phyloP scores from a whole-genome alignment of 495 filamentous ascomycete genomes.

The Lophiostoma macrostomum region DNA sequence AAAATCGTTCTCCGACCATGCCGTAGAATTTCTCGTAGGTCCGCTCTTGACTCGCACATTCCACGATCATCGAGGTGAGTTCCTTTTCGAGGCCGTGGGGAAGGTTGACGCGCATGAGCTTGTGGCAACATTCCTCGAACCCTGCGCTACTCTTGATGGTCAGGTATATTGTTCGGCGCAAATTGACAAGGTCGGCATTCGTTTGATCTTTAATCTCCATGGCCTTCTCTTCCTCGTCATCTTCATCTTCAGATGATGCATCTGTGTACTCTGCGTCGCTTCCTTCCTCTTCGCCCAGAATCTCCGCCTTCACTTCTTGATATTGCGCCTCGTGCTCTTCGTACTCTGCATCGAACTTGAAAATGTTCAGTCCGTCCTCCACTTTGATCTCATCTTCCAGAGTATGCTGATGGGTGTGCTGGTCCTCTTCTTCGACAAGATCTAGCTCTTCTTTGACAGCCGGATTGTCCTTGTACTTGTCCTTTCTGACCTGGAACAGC shows the following conservation, averaged over 20 bases:
- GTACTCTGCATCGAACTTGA: conserved; percentile 89
- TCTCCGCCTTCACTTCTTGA: conserved; percentile 83
- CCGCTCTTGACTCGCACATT: conserved; percentile 90
- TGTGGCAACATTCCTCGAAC: conserved; percentile 94
- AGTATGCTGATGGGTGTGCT: conserved; percentile 81
- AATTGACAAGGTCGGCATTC: conserved; percentile 90
- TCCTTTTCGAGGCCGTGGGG: conserved; percentile 86
- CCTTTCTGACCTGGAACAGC: conserved; percentile 92
- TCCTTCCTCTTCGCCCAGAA: conserved; percentile 85
- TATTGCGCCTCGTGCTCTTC: conserved; percentile 90
- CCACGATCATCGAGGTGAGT: conserved; percentile 92
- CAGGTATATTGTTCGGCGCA: conserved; percentile 91
- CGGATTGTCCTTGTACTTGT: conserved; percentile 91
- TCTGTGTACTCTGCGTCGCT: conserved; percentile 68
- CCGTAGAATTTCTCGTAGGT: conserved; percentile 98
- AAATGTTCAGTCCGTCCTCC: conserved; percentile 85
- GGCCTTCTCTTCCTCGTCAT: conserved; percentile 65
- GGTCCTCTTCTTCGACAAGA: conserved; percentile 93
- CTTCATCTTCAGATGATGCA: conserved; percentile 75
- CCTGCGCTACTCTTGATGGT: conserved; percentile 94
- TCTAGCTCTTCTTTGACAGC: conserved; percentile 90
- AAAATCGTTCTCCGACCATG: conserved; percentile 88
- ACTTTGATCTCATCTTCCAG: conserved; percentile 74
- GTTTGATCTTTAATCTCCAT: conserved; percentile 97
- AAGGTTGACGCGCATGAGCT: conserved; percentile 65